A percentile compares a stretch with the other conserved stretches of the same genome.
Evolutionary conservation across 2,329 filamentous ascomycete species (phyloP).

Genomic region (Conoideocrella luteorostrata): DNA sequence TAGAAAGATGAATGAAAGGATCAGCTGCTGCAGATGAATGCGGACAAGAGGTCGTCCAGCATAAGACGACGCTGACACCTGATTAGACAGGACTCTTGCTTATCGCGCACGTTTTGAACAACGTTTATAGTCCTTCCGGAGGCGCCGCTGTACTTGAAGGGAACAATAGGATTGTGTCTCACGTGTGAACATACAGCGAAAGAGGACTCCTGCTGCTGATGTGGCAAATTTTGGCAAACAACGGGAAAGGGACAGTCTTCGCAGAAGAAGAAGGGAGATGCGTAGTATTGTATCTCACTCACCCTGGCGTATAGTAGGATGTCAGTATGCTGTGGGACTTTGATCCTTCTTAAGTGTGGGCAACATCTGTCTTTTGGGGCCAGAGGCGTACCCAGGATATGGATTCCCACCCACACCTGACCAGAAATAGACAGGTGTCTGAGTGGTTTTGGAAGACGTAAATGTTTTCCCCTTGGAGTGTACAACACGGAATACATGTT

Average conservation of each 20-base stretch:
- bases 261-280: neutral
- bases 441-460: neutral
- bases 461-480: neutral
- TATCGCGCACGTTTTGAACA: too few relatives aligned
- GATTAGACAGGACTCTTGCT: too few relatives aligned
- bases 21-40: too few relatives aligned
- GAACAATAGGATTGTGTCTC: too few relatives aligned
- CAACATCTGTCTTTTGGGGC: neutral
- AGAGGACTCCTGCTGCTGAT: too few relatives aligned
- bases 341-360: neutral
- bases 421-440: slow-evolving; percentile 2
- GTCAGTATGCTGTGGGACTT: slow-evolving; percentile 4
- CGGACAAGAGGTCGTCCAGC: too few relatives aligned
- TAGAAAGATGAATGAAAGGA: too few relatives aligned
- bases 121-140: too few relatives aligned
- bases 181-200: too few relatives aligned
- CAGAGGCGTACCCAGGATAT: neutral
- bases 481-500: neutral
- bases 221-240: too few relatives aligned
- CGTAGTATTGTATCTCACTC: neutral
- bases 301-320: neutral
- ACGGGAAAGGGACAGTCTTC: neutral
- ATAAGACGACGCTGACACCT: too few relatives aligned
- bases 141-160: too few relatives aligned
- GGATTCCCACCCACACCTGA: neutral